These are phyloP conservation scores for Eutrema heterophyllum DNA, from an alignment of 345 rosid species.

Conservation along the genomic window DNA sequence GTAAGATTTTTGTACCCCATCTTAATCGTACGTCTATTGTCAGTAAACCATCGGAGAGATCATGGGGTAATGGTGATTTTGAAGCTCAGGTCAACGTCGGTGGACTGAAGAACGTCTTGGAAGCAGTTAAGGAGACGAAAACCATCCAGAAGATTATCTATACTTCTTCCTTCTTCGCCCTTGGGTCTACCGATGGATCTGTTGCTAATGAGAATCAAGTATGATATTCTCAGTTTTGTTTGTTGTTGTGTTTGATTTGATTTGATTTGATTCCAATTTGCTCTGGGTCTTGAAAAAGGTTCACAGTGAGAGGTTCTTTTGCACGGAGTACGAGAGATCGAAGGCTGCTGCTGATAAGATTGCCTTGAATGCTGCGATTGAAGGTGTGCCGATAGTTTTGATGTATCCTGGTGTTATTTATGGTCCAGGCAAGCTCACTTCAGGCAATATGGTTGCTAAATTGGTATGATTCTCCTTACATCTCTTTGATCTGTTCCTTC, in stretches of 20 bases:
- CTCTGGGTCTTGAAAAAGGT: constrained; percentile 34
- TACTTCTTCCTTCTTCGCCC: constrained; percentile 87
- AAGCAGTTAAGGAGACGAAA: constrained; percentile 55
- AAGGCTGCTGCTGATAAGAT: constrained; percentile 72
- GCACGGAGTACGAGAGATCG: constrained; percentile 83
- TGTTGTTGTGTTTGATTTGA: neutral
- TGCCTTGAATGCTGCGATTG: constrained; percentile 59
- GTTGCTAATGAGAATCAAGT: constrained; percentile 77
- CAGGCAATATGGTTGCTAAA: constrained; percentile 67
- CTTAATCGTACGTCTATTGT: neutral
- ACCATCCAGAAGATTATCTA: constrained; percentile 60
- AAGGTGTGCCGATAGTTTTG: constrained; percentile 63
- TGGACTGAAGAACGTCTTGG: constrained; percentile 70
- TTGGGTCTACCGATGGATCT: constrained; percentile 81
- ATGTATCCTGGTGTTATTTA: constrained; percentile 86
- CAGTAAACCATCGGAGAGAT: neutral
- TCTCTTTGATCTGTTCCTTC: neutral
- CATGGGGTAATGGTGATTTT: neutral
- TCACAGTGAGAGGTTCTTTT: constrained; percentile 62
- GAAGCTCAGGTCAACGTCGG: constrained; percentile 67
- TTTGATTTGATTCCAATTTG: neutral
- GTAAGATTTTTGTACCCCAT: constrained; percentile 31
- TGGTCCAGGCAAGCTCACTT: constrained; percentile 78
- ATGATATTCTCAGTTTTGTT: neutral
- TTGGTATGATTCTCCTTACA: constrained; percentile 48